Percentiles rank a stretch among this genome's conserved stretches.
phyloP scores from a whole-genome alignment of 768 basidiomycete species.

The Boletus sensibilis region DNA sequence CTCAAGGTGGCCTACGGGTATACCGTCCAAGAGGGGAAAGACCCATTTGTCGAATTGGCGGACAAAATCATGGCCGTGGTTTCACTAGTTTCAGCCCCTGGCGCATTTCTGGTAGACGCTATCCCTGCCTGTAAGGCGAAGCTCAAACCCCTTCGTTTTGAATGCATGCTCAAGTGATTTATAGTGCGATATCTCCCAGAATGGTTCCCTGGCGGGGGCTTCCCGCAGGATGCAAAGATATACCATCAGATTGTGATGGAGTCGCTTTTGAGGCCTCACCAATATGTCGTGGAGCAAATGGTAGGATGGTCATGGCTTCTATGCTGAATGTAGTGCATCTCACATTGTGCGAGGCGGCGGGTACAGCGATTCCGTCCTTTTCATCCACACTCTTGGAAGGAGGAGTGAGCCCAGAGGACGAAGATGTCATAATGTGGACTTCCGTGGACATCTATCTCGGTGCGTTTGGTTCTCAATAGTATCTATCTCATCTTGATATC shows the following conservation, averaged over 20 bases:
- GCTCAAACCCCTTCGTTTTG: too few species aligned
- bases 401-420: constrained; percentile 15
- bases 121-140: constrained; percentile 17
- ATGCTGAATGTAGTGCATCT: not conserved
- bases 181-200: constrained; percentile 32
- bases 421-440: constrained; percentile 21
- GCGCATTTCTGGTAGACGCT: constrained; percentile 21
- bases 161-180: not conserved
- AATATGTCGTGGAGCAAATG: constrained; percentile 47
- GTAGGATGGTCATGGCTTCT: constrained; percentile 24
- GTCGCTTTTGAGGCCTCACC: constrained; percentile 45
- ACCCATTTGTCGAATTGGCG: constrained; percentile 36
- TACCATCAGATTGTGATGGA: constrained; percentile 30
- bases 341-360: constrained; percentile 13
- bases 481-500: not conserved
- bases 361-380: constrained; percentile 17
- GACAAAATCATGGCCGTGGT: constrained; percentile 24
- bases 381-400: constrained; percentile 11
- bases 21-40: constrained; percentile 33
- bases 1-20: constrained; percentile 43
- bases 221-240: constrained; percentile 30
- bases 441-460: constrained; percentile 13
- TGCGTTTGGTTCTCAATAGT: not conserved
- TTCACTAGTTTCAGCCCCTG: not conserved
- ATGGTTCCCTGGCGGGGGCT: constrained; percentile 37